Conservation (phyloP, 2,329 filamentous ascomycete genomes). For the Calonectria naviculata region DNA sequence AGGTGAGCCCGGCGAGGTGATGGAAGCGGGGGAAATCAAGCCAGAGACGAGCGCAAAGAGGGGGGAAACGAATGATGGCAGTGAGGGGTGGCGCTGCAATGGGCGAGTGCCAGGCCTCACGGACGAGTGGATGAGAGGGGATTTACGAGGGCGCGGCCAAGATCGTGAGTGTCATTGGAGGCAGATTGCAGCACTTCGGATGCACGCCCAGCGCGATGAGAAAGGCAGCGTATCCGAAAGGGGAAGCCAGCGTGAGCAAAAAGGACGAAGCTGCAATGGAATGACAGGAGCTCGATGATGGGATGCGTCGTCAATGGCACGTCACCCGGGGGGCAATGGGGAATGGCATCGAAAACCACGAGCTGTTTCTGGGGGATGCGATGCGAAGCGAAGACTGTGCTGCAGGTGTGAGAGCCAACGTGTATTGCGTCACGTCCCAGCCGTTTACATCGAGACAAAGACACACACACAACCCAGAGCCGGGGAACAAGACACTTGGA, state of each 20-base stretch:
- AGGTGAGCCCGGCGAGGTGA: not conserved
- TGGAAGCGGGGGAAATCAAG: slow-evolving; percentile 13
- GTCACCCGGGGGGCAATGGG: slow-evolving; percentile 36
- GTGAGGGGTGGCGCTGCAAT: not conserved
- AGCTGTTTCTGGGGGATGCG: not conserved
- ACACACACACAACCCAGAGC: not conserved
- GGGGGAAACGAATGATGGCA: slow-evolving; percentile 9
- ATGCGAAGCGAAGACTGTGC: not conserved
- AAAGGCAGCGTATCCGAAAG: not conserved
- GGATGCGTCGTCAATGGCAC: slow-evolving; percentile 32
- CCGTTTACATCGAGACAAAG: not conserved
- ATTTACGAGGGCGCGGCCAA: slow-evolving; percentile 22
- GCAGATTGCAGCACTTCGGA: slow-evolving; percentile 6
- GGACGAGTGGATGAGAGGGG: slow-evolving; percentile 23
- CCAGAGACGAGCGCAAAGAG: slow-evolving; percentile 8
- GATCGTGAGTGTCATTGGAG: slow-evolving; percentile 27
- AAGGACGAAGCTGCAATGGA: not conserved
- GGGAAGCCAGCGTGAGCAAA: slow-evolving; percentile 5
- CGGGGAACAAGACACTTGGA: slow-evolving; percentile 4
- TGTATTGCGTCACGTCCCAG: not conserved
- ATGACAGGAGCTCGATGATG: not conserved
- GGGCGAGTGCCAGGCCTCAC: not conserved
- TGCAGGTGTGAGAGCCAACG: not conserved
- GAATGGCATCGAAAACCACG: not conserved
- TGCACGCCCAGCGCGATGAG: slow-evolving; percentile 4